Evolutionary conservation across 2,329 filamentous ascomycete genomes (phyloP), one percentile per base, ranked within the genome.

Genomic region (Fusarium pseudoanthophilum): DNA sequence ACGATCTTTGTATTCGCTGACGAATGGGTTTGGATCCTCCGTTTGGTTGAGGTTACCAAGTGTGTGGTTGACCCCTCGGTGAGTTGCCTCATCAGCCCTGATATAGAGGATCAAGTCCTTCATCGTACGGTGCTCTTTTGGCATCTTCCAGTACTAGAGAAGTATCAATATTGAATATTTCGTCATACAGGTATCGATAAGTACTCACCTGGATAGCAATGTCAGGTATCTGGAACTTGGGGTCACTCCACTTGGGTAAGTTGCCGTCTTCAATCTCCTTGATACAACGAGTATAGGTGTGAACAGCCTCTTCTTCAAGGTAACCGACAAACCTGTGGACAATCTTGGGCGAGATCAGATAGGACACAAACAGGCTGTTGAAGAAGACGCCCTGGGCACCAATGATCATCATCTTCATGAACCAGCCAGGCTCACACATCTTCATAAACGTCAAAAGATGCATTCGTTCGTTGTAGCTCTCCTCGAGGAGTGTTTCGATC

Each of bases 291-390:
- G 94, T 96, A 85, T 99, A 99, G 0, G 96, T 99, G 79, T 97
- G 89, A 4, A 98, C 95, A 14, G 96, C 96, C 83, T 99, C 96
- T 82, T 99, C 96, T 83, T 99, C 96, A 18, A 99, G 90, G 78
- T 98, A 98, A 4, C 95, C 96, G 60, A 98, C 95, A 82, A 99
- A 98, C 49, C 96, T 92, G 82, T 99, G 96, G 79, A 93, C 95
- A 72, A 94, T 95, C 69, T 92, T 91, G 11, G 96, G 95, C 3
- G 92, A 94, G 68, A 97, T 79, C 39, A 99, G 90, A 83, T 98
- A 98, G 52, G 92, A 88, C 71, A 97, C 68, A 87, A 99, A 98
- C 81, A 98, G 90, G 73, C 91, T 89, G 84, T 99, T 99, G 89
- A 97, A 98, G 87, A 97, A 98, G 77, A 98, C 93, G 43, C 95